phyloP scores from a whole-genome alignment of 1,139 yeast genomes.

The Kodamaea sp. region DNA sequence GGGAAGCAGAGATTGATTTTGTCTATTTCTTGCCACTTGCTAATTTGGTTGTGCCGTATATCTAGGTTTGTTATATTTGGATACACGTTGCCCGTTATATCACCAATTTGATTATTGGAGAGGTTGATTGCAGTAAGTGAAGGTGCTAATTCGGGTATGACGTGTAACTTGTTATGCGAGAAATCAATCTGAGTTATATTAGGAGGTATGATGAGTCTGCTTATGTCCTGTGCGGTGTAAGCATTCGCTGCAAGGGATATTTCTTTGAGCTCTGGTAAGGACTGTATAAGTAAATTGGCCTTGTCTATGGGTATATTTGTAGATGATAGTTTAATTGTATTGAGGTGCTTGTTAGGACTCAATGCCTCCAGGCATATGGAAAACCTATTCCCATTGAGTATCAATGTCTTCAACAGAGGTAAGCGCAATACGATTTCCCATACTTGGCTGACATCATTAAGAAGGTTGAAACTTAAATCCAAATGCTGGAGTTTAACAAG shows the following conservation, averaged over 20 bases:
- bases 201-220: constrained; percentile 6
- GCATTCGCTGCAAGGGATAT: constrained; percentile 53
- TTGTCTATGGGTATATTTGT: constrained; percentile 11
- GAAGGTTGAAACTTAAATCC: constrained; percentile 65
- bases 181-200: constrained; percentile 38
- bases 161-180: constrained; percentile 42
- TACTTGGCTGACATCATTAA: constrained; percentile 43
- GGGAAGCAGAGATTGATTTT: constrained; percentile 32
- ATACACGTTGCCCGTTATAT: neutral
- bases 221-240: constrained; percentile 27
- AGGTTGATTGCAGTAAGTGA: constrained; percentile 17
- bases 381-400: constrained; percentile 67
- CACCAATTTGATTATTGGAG: constrained; percentile 27
- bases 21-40: constrained; percentile 53
- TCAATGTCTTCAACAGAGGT: constrained; percentile 42
- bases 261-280: constrained; percentile 45
- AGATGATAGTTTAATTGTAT: constrained; percentile 16
- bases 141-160: constrained; percentile 28
- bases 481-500: constrained; percentile 39
- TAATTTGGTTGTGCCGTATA: constrained; percentile 48
- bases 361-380: neutral
- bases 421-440: constrained; percentile 36
- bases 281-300: constrained; percentile 22
- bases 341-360: constrained; percentile 1
- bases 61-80: constrained; percentile 32